Evolutionary conservation across 1,284 basidiomycete genomes (phyloP), one percentile per base, ranked within the genome.

Genomic region (Golubevia sp.): DNA sequence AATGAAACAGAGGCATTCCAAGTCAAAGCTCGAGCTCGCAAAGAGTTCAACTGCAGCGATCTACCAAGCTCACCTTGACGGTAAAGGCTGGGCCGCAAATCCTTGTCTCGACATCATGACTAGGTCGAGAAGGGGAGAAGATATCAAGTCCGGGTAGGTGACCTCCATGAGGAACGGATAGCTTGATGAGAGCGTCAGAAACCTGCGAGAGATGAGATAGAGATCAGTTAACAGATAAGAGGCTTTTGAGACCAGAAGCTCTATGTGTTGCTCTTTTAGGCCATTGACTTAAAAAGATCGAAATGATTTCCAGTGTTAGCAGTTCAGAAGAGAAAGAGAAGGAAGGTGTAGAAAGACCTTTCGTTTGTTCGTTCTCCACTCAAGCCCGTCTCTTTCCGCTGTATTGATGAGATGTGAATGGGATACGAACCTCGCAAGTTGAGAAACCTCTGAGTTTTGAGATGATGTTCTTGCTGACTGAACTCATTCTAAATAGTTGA

Each of bases 151-250:
- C 93, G 1, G 93, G 90, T 38, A 97, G 86, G 76, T 90, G 87
- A 0, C 95, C 94, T 1, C 94, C 94, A 73, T 90, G 87, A 3
- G 88, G 86, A 3, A 89, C 79, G 13, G 90, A 89, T 38, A 97
- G 89, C 84, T 93, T 95, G 76, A 95, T 86, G 76, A 97, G 88
- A 1, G 93, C 93, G 84, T 97, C 95, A 1, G 94, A 94, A 20
- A 97, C 87, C 86, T 97, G 61, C 0, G 0, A 2, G 38, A 55
- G 63, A n/a, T n/a, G n/a, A n/a, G n/a, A 49, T 18, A 49, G 48
- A 18, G 48, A 49, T 49, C 18, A 23, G 48, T 18, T 49, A 49
- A 18, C 18, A 49, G 18, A 23, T 18, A 23, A 49, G 18, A 23
- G 20, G 20, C 18, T 18, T 18, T 18, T 18, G 48, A 18, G 20